A percentile compares a stretch with the other conserved stretches of the same genome.
These are phyloP conservation scores for Hygrophoropsis aurantiaca DNA, from an alignment of 768 basidiomycete species.

Conservation along the genomic window DNA sequence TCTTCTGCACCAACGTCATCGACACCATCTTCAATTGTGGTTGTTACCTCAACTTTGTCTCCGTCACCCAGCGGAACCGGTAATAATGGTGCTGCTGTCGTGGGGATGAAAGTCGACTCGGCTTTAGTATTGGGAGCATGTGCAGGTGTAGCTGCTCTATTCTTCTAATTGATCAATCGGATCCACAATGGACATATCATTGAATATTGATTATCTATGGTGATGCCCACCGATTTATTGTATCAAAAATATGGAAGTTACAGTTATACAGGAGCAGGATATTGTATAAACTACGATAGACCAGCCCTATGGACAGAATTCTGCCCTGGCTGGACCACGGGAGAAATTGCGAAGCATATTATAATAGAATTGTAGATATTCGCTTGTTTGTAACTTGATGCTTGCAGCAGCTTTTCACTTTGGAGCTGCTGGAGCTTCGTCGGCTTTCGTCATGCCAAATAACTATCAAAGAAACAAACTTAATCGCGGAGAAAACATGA, in stretches of 20 bases:
- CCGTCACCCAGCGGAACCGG: neutral
- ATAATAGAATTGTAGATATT: too few relatives aligned
- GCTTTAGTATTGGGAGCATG: slow-evolving; percentile 3
- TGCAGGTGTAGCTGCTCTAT: slow-evolving; percentile 1
- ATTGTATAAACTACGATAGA: too few relatives aligned
- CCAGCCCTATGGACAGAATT: too few relatives aligned
- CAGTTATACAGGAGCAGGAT: too few relatives aligned
- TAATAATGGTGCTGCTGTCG: slow-evolving; percentile 1
- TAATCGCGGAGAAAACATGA: neutral
- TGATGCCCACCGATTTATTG: slow-evolving; percentile 1
- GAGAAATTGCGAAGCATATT: too few relatives aligned
- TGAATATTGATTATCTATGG: too few relatives aligned
- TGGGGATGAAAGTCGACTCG: neutral
- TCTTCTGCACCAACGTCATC: slow-evolving; percentile 6
- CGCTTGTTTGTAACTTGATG: too few relatives aligned
- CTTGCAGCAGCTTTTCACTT: too few relatives aligned
- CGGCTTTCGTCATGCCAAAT: slow-evolving; percentile 29
- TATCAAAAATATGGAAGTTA: too few relatives aligned
- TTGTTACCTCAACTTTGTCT: neutral
- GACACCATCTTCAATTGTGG: neutral
- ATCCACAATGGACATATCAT: too few relatives aligned
- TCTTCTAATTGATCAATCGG: neutral
- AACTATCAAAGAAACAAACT: slow-evolving; percentile 12
- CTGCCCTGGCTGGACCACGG: too few relatives aligned
- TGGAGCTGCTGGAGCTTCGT: too few relatives aligned